These are phyloP conservation scores for Zygosaccharomyces lentus DNA, from an alignment of 805 yeast species.

Conservation along the genomic window DNA sequence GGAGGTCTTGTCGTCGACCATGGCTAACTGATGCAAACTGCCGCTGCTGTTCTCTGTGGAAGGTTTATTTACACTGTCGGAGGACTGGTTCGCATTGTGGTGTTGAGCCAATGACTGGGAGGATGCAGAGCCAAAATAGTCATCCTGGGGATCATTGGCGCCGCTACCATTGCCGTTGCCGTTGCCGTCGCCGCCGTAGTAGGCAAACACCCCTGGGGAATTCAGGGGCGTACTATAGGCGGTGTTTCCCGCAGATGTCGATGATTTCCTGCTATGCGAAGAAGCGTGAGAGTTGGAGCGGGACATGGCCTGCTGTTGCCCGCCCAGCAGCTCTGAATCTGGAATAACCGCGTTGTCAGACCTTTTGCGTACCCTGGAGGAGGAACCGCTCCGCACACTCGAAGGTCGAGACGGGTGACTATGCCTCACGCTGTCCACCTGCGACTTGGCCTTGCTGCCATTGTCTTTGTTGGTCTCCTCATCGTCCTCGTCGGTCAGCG, in stretches of 20 bases:
- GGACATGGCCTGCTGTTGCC: constrained; percentile 15
- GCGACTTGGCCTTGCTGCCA: constrained; percentile 9
- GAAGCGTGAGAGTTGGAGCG: constrained; percentile 31
- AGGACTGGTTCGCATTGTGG: neutral
- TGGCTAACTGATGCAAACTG: neutral
- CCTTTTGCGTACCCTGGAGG: constrained; percentile 23
- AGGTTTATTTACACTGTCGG: constrained; percentile 2
- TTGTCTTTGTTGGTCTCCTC: constrained; percentile 15
- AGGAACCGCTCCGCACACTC: constrained; percentile 24
- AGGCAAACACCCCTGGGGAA: constrained; percentile 28
- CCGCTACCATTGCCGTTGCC: neutral
- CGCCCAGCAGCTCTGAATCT: constrained; percentile 2
- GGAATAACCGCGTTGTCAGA: constrained; percentile 14
- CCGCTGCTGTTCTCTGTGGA: constrained; percentile 1
- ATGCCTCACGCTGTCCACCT: constrained; percentile 20
- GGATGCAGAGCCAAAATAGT: constrained; percentile 19
- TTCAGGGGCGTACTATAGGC: constrained; percentile 34
- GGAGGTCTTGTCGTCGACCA: constrained; percentile 1
- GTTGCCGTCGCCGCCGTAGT: constrained; percentile 1
- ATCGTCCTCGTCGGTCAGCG: constrained; percentile 32
- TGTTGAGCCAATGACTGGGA: neutral
- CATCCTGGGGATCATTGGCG: constrained; percentile 12
- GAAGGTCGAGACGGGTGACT: constrained; percentile 24
- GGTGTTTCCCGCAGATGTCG: constrained; percentile 29
- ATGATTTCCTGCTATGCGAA: constrained; percentile 33